Base-by-base conservation (phyloP, 2,329 filamentous ascomycete species). In the Epichloe elymi region DNA sequence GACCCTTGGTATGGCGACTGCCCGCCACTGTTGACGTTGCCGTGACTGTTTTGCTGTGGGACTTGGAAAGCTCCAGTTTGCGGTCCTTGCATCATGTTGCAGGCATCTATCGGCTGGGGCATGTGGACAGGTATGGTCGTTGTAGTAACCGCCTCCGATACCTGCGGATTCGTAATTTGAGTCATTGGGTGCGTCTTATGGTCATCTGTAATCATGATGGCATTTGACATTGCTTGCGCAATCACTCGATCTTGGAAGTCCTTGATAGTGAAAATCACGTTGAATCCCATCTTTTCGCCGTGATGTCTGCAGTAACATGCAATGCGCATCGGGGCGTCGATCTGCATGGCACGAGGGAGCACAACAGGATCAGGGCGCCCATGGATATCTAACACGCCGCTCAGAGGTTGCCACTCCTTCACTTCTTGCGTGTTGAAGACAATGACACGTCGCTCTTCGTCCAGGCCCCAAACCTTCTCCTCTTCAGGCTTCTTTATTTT, bases 241-340 rank as follows among this genome's bases (percentile, higher is more conserved):
- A 97, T 72, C 35, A 95, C 71, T 43, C 82, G 81, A 59, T 83
- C 86, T 56, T 80, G 72, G 61, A 80, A 80, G 66, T 96, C 88
- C 63, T 90, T 95, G 61, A 98, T 76, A 1, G 91, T 97, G 67
- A 97, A 95, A 56, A 98, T 95, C 60, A 97, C 89, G 56, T 78
- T 75, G 68, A 96, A 98, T 2, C 91, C 91, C 58, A 85, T 74
- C 70, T 97, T 97, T 69, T 97, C 93, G 53, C 85, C 82, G 60
- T 97, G 91, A 64, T 98, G 91, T 19, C 91, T 82, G 68, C 91
- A 97, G 68, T 97, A 98, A 66, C 91, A 98, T 23, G 90, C 88
- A 60, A 98, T 96, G 10, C 91, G 84, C 90, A 97, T 95, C 0
- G 88, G 89, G 2, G 88, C 81, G 58, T 90, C 84, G 20, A 95